Evolutionary conservation across 768 basidiomycete species (phyloP), one percentile per base, ranked within the genome.

Genomic region (Mycena polygramma): DNA sequence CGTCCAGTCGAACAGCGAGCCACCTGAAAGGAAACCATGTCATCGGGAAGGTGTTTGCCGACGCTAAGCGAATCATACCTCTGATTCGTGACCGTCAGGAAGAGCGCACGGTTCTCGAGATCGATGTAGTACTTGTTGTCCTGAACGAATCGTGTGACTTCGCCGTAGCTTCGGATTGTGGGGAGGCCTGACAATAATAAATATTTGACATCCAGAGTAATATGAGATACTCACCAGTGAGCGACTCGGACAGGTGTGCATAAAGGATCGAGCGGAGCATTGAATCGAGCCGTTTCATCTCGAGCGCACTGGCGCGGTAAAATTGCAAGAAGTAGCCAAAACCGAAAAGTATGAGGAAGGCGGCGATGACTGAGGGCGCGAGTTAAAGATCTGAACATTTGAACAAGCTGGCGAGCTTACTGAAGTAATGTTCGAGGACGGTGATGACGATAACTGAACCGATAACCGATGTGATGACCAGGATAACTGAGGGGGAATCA

Each of bases 221-320:
- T 20, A 4, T 22, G 8, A 58, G 11, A 17, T n/a, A 52, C 69
- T 22, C 63, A 82, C 92, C 75, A 14, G 90, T 90, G 4, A 95
- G 81, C 2, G 90, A 92, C 78, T 94, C 94, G 0, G 91, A 89
- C 75, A 94, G 92, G 74, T 93, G 92, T 0, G 92, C 87, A 77
- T 95, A 94, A 7, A 95, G 84, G 11, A 91, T 79, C 1, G 91
- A 92, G 41, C 93, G 91, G 7, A 94, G 83, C 81, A 92, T 88
- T 15, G 91, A 83, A 77, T 94, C 93, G 87, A 70, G 52, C 41
- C 49, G 60, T 54, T 94, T 95, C 77, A 94, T 84, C 77, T 94
- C 93, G 58, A 92, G 82, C 0, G 93, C 90, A 70, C 90, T 90
- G 2, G 87, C 84, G 22, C 91, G 85, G 79, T 95, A 96, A 81